These are phyloP conservation scores for Stenogyne calaminthoides DNA, from an alignment of 305 asterid species.

Conservation along the genomic window DNA sequence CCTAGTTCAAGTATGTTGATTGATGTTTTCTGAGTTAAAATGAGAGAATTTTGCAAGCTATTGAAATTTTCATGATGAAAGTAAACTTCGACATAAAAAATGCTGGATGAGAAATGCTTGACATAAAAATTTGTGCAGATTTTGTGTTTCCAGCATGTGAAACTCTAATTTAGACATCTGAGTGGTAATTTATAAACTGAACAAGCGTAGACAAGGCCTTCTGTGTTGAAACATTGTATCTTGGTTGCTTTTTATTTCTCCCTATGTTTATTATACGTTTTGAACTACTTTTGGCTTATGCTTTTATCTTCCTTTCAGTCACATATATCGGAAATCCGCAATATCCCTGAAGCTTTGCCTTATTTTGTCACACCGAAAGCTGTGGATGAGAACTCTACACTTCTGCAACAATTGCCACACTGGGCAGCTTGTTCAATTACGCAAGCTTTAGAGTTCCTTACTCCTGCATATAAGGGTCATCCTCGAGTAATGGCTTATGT, in stretches of 20 bases:
- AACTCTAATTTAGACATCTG: neutral
- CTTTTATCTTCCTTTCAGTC: conserved; percentile 50
- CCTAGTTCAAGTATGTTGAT: conserved; percentile 78
- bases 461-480: conserved; percentile 97
- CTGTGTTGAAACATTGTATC: conserved; percentile 15
- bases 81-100: conserved; percentile 17
- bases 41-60: conserved; percentile 17
- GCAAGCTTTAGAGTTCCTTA: conserved; percentile 92
- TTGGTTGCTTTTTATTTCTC: conserved; percentile 9
- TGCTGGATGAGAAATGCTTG: conserved; percentile 12
- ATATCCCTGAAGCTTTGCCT: conserved; percentile 93
- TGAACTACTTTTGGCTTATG: conserved; percentile 23
- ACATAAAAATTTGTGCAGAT: neutral
- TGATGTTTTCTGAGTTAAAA: conserved; percentile 29
- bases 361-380: conserved; percentile 96
- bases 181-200: conserved; percentile 5
- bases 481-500: conserved; percentile 99
- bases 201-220: conserved; percentile 9
- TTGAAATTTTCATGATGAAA: conserved; percentile 4
- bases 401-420: conserved; percentile 96
- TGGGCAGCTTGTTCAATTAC: conserved; percentile 99
- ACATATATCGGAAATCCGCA: conserved; percentile 82
- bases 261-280: conserved; percentile 3
- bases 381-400: conserved; percentile 88
- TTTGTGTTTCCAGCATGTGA: conserved; percentile 8